Evolutionary conservation across 2,329 filamentous ascomycete species (phyloP).

Genomic region (Aureobasidium uvarum): DNA sequence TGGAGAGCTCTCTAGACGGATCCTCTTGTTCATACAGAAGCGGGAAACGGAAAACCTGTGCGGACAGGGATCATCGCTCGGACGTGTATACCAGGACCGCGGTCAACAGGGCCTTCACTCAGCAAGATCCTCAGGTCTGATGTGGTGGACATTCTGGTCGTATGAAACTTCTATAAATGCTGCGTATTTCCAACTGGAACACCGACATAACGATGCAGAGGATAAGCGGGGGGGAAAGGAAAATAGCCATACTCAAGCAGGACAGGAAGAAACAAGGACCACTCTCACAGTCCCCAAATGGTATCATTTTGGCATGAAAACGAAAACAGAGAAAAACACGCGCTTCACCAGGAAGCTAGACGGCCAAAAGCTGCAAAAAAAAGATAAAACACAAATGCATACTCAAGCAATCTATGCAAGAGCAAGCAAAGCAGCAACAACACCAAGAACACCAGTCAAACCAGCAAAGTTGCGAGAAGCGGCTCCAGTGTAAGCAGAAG

Average conservation of each 20-base stretch:
- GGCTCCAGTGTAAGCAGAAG: conserved; percentile 19
- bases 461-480: conserved; percentile 19
- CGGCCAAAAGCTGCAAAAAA: not conserved
- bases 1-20: not conserved
- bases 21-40: not conserved
- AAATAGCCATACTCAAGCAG: not conserved
- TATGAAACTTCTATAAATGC: too few relatives aligned
- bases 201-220: not conserved
- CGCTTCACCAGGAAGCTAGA: too few relatives aligned
- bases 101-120: too few relatives aligned
- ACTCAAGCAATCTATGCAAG: not conserved
- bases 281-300: not conserved
- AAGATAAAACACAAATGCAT: not conserved
- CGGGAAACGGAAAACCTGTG: too few relatives aligned
- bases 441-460: not conserved
- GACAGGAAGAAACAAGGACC: not conserved
- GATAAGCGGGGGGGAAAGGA: not conserved
- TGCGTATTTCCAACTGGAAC: too few relatives aligned
- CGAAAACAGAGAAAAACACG: not conserved
- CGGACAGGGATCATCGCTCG: too few relatives aligned
- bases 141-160: too few relatives aligned
- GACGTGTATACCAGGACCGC: too few relatives aligned
- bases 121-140: too few relatives aligned
- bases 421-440: conserved; percentile 14
- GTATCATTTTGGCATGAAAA: conserved; percentile 13